Conservation (phyloP, 192 early-diverging fungal genomes). For the Coemansia javaensis region DNA sequence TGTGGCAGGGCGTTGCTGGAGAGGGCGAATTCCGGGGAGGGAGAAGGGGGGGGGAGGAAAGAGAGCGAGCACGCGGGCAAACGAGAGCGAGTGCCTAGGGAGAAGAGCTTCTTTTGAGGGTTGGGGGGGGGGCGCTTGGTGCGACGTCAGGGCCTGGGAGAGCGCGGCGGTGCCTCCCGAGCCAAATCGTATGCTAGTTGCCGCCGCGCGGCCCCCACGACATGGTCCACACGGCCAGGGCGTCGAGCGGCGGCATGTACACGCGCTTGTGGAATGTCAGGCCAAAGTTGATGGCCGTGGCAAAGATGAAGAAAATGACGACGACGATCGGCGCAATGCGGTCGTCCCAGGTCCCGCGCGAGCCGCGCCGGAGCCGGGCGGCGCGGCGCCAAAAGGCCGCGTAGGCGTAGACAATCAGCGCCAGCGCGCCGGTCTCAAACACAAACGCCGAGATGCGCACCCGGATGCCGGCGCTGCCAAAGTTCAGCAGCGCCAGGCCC, state of each 20-base stretch:
- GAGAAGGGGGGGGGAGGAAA: neutral
- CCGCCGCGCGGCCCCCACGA: conserved; percentile 29
- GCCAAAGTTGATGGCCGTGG: conserved; percentile 52
- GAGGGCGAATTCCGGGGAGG: neutral
- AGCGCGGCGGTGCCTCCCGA: no score
- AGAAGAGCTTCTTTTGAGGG: no score
- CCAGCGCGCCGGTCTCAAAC: conserved; percentile 47
- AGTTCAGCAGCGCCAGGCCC: conserved; percentile 64
- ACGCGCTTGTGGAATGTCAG: conserved; percentile 53
- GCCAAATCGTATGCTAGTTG: no score
- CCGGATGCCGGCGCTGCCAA: conserved; percentile 51
- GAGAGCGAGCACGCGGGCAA: neutral
- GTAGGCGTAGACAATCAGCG: conserved; percentile 50
- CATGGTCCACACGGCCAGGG: conserved; percentile 56
- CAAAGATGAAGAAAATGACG: conserved; percentile 48
- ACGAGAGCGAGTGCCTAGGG: no score
- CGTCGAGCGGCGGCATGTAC: conserved; percentile 44
- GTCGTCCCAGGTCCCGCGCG: conserved; percentile 51
- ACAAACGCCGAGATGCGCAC: conserved; percentile 48
- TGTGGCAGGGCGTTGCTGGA: neutral
- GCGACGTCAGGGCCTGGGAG: no score
- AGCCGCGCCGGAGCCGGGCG: conserved; percentile 42
- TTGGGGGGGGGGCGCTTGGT: no score
- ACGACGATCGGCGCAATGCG: conserved; percentile 39
- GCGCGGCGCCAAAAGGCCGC: conserved; percentile 46